A percentile compares a stretch with the other conserved stretches of the same genome.
phyloP scores from a whole-genome alignment of 2,329 filamentous ascomycete genomes.

The Boeremia lycopersici region DNA sequence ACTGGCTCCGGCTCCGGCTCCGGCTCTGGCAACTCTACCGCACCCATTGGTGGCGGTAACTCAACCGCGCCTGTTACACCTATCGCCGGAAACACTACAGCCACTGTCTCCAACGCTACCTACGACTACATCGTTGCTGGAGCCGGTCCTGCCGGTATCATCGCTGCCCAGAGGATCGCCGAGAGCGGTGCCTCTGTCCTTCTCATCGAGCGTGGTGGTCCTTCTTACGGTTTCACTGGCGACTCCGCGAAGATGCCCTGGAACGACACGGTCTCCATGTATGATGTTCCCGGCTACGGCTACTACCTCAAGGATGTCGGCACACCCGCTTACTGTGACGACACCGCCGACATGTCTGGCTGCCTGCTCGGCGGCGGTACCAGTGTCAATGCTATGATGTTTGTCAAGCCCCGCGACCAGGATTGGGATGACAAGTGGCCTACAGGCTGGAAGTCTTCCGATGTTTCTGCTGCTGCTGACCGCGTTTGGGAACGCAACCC shows the following conservation, averaged over 20 bases:
- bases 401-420: conserved; percentile 39
- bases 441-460: conserved; percentile 68
- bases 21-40: conserved; percentile 34
- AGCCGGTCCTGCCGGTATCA: conserved; percentile 65
- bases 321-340: conserved; percentile 57
- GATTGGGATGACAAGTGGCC: conserved; percentile 79
- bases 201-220: conserved; percentile 55
- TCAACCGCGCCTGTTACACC: conserved; percentile 26
- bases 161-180: conserved; percentile 63
- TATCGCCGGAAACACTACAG: conserved; percentile 38
- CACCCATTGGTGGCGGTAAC: conserved; percentile 34
- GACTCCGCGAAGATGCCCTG: conserved; percentile 37
- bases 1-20: conserved; percentile 22
- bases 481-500: conserved; percentile 74
- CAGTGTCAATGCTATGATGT: conserved; percentile 65
- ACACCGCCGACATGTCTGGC: conserved; percentile 73
- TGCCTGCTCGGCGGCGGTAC: conserved; percentile 72
- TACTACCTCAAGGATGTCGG: conserved; percentile 43
- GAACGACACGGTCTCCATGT: conserved; percentile 46
- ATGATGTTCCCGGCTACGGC: conserved; percentile 46
- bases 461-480: conserved; percentile 65
- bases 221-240: conserved; percentile 40
- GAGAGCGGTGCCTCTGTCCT: conserved; percentile 69
- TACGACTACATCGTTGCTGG: conserved; percentile 68
- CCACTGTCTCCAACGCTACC: conserved; percentile 51